Evolutionary conservation across 2,329 filamentous ascomycete genomes (phyloP).

Genomic region (Alternaria ventricosa): DNA sequence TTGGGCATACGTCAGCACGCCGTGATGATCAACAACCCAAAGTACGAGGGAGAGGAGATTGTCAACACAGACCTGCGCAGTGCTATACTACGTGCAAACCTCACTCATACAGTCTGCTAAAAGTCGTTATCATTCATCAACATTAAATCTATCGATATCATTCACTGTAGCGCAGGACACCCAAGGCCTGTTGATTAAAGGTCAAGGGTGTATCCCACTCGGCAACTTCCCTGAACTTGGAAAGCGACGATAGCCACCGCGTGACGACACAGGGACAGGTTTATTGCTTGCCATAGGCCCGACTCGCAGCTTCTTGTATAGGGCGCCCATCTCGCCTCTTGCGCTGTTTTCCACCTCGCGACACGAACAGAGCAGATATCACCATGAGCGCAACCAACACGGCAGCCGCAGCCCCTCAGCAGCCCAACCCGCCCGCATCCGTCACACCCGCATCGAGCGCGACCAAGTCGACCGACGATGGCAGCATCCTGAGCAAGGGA

Average conservation of each 20-base stretch:
- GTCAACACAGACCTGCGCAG: neutral
- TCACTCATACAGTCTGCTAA: neutral
- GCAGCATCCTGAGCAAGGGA: conserved; percentile 39
- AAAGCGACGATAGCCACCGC: conserved; percentile 16
- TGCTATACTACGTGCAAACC: neutral
- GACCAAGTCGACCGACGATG: conserved; percentile 31
- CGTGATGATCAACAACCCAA: conserved; percentile 11
- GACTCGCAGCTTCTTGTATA: conserved; percentile 10
- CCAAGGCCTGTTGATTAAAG: neutral
- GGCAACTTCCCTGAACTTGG: conserved; percentile 6
- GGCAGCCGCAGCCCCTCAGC: conserved; percentile 10
- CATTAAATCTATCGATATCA: neutral
- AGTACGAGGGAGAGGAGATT: conserved; percentile 1
- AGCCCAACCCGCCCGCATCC: conserved; percentile 20
- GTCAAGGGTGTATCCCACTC: conserved; percentile 22
- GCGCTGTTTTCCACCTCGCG: neutral
- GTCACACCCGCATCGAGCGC: conserved; percentile 25
- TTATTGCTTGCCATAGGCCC: conserved; percentile 7
- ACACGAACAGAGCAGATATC: neutral
- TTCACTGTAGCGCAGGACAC: neutral
- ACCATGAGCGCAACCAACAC: conserved; percentile 17
- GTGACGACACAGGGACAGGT: conserved; percentile 13
- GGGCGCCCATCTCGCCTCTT: neutral
- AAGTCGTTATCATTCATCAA: neutral
- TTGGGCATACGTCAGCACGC: conserved; percentile 16